Base-by-base conservation (phyloP, 129 eudicot species). In the Escallonia rubra region DNA sequence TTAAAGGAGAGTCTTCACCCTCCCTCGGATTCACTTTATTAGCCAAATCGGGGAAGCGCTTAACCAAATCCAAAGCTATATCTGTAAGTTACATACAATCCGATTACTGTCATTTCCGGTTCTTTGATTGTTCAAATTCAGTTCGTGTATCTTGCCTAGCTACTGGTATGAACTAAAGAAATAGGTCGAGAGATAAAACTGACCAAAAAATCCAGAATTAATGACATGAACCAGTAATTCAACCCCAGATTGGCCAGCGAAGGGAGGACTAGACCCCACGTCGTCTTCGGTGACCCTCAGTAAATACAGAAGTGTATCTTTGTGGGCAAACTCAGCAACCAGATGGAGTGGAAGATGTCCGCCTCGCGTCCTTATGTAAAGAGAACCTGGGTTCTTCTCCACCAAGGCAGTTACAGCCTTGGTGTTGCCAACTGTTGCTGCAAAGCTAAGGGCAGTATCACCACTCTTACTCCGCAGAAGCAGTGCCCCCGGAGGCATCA, bases 401-500 rank as follows among this genome's bases (percentile, higher is more conserved):
- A 79, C 84, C 59, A 79, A 50, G 6, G 65, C 41, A 10, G 3
- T 66, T 5, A 80, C 84, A 15, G 80, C 80, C 46, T 62, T 57
- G 0, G 67, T 48, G 61, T 79, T 79, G n/a, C 84, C 84, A 12
- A 70, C 69, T 3, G 41, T 9, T 3, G 84, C 84, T 40, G 80
- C 80, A 16, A 14, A 10, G 56, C 52, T 59, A 16, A 80, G 67
- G 15, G 80, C 74, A 15, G 80, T 75, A 38, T 65, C 58, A 10
- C 84, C 74, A 0, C 10, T 7, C 10, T 9, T 16, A 41, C 70
- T 68, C 12, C 39, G 39, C 3, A 41, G 16, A 5, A 66, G 49
- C 5, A 80, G 16, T 6, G 71, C 71, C 55, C 71, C 74, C 1
- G 52, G 42, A 34, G 73, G 59, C 71, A 80, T 65, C 13, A 11